Evolutionary conservation across 345 rosid species (phyloP).

Genomic region (Gossypium raimondii): DNA sequence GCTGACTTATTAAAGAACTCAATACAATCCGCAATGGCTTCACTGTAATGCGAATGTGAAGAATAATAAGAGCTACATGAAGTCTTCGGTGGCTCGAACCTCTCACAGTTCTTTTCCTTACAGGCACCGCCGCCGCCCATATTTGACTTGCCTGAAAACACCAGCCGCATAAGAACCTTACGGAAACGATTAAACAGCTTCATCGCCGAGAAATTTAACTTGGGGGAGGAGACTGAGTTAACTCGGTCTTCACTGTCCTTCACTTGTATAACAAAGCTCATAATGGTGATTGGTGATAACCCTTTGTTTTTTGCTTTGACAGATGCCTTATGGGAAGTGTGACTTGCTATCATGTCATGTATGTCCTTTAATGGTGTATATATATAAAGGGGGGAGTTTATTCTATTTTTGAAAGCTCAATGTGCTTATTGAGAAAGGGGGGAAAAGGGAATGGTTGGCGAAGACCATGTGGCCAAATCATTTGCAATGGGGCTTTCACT

Average conservation of each 20-base stretch:
- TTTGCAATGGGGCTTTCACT: constrained; percentile 51
- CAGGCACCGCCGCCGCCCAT: constrained; percentile 1
- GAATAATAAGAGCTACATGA: constrained; percentile 89
- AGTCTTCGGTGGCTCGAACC: constrained; percentile 79
- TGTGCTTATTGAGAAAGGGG: constrained; percentile 24
- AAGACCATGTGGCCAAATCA: constrained; percentile 69
- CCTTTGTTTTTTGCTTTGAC: constrained; percentile 20
- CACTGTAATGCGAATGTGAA: constrained; percentile 69
- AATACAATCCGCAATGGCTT: constrained; percentile 88
- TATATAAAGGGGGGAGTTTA: constrained; percentile 30
- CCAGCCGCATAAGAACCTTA: constrained; percentile 57
- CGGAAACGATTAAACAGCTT: constrained; percentile 63
- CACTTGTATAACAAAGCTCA: constrained; percentile 46
- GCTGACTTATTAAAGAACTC: constrained; percentile 92
- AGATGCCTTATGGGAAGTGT: constrained; percentile 45
- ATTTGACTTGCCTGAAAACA: constrained; percentile 31
- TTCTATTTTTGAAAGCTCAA: constrained; percentile 37
- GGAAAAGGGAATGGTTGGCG: constrained; percentile 1
- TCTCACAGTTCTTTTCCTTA: constrained; percentile 32
- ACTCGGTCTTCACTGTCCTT: constrained; percentile 12
- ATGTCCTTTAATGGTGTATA: constrained; percentile 34
- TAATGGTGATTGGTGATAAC: not conserved
- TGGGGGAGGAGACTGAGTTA: not conserved
- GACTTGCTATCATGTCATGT: constrained; percentile 47
- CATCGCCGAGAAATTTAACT: constrained; percentile 51